A percentile compares a stretch with the other conserved stretches of the same genome.
These are phyloP conservation scores for Leptosphaerulina australis DNA, from an alignment of 2,329 filamentous ascomycete species.

Conservation along the genomic window DNA sequence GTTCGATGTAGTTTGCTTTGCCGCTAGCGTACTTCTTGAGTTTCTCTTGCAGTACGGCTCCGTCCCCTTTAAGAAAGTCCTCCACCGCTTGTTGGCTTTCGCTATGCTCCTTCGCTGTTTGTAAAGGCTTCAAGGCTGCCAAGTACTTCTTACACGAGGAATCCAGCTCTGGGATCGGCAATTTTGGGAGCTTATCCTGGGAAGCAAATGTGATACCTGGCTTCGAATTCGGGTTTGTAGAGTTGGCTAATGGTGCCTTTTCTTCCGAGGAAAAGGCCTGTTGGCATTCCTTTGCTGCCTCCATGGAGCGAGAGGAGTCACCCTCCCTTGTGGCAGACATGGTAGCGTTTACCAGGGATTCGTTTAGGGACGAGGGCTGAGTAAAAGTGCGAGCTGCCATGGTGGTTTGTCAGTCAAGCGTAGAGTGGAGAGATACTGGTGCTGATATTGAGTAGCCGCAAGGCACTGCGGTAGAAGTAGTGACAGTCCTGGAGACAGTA, in stretches of 20 bases:
- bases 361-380: constrained; percentile 73
- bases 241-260: constrained; percentile 54
- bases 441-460: constrained; percentile 83
- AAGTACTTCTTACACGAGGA: constrained; percentile 80
- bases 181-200: constrained; percentile 86
- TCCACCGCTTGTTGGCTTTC: constrained; percentile 80
- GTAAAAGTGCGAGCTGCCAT: constrained; percentile 74
- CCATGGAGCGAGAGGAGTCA: constrained; percentile 51
- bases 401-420: constrained; percentile 62
- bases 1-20: constrained; percentile 96
- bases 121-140: constrained; percentile 77
- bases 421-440: constrained; percentile 79
- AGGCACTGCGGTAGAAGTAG: constrained; percentile 89
- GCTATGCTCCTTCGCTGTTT: constrained; percentile 78
- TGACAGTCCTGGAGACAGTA: constrained; percentile 88
- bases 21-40: constrained; percentile 88
- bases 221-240: constrained; percentile 61
- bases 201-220: constrained; percentile 85
- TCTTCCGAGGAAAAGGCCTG: constrained; percentile 57
- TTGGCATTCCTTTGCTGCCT: constrained; percentile 60
- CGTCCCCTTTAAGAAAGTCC: constrained; percentile 82
- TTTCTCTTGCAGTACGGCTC: constrained; percentile 83
- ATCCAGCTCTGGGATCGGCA: constrained; percentile 90
- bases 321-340: constrained; percentile 49
- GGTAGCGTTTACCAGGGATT: constrained; percentile 58